Evolutionary conservation across 306 rosid species (phyloP), one percentile per base, ranked within the genome.

Genomic region (Boehmeria nivea): DNA sequence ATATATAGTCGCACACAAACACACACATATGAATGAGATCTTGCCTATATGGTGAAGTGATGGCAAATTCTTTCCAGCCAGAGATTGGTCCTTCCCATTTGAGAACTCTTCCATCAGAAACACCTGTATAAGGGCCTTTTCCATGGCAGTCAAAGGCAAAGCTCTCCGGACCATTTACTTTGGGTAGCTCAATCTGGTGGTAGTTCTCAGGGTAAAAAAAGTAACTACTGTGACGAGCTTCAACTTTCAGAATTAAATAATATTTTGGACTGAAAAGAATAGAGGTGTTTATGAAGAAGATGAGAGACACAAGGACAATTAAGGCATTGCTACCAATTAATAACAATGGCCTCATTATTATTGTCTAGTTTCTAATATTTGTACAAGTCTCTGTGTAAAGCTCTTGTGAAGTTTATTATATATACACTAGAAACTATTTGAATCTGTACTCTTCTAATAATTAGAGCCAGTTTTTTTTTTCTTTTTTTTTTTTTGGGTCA

Each of bases 81-180:
- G n/a, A 25, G 0, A 4, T 10, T 15, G 53, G 42, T 16, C 72
- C 67, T 2, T 66, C 51, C 86, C 86, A 83, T 61, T 71, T 74
- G 67, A 83, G 77, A n/a, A 83, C 73, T 57, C 81, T 73, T 1
- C 89, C 89, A 36, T 79, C 83, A 12, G 77, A 71, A 8, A 79
- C 86, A 1, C 83, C 62, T 0, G 61, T 76, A 14, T 79, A 83
- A 0, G 89, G 89, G 4, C 86, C 89, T 21, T 47, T 39, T 6
- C 83, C 86, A 48, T 50, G 72, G 81, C 85, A 79, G 44, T 79
- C 89, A 14, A 83, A 83, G 18, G 77, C 86, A 8, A 66, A 27
- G 62, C 86, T 74, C 46, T 83, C 89, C 0, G 86, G 81, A 25
- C 86, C 88, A 15, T 54, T 31, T 1, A 61, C 84, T 0, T 46